Conservation (phyloP, 441 rosid species). For the Populus tomentosa region DNA sequence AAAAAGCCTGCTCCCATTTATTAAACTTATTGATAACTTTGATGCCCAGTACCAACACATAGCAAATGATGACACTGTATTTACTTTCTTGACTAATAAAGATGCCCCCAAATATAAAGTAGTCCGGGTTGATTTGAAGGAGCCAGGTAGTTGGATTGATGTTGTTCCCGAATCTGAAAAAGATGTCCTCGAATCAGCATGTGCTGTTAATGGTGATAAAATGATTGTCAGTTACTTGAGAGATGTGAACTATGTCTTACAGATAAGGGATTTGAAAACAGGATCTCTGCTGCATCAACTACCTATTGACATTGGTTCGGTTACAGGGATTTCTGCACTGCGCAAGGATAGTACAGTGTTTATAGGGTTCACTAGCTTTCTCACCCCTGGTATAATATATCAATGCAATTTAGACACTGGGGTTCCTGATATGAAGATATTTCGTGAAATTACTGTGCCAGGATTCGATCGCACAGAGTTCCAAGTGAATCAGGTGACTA, state of each 20-base stretch:
- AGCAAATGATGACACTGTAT: slow-evolving; percentile 73
- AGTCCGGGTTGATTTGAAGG: slow-evolving; percentile 74
- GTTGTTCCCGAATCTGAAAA: slow-evolving; percentile 71
- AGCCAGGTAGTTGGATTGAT: slow-evolving; percentile 72
- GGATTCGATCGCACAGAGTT: slow-evolving; percentile 78
- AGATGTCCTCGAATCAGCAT: slow-evolving; percentile 75
- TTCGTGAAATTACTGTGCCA: slow-evolving; percentile 69
- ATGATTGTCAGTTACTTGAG: slow-evolving; percentile 80
- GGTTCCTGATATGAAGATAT: slow-evolving; percentile 73
- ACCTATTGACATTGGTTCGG: too few species aligned
- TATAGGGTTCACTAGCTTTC: slow-evolving; percentile 75
- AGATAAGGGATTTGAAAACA: slow-evolving; percentile 73
- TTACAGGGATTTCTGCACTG: slow-evolving; percentile 46
- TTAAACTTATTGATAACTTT: slow-evolving; percentile 48
- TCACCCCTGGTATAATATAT: slow-evolving; percentile 82
- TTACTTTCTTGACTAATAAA: slow-evolving; percentile 81
- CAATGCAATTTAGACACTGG: slow-evolving; percentile 63
- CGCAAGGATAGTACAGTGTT: slow-evolving; percentile 60
- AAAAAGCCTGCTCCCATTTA: too few species aligned
- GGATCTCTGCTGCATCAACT: slow-evolving; percentile 66
- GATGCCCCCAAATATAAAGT: slow-evolving; percentile 85
- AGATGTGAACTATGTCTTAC: slow-evolving; percentile 78
- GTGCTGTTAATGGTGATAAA: slow-evolving; percentile 64
- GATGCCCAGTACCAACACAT: slow-evolving; percentile 57
- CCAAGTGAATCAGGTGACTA: slow-evolving; percentile 73